These are phyloP conservation scores for Cupressus sempervirens DNA, from an alignment of 75 land plant species.

Conservation along the genomic window DNA sequence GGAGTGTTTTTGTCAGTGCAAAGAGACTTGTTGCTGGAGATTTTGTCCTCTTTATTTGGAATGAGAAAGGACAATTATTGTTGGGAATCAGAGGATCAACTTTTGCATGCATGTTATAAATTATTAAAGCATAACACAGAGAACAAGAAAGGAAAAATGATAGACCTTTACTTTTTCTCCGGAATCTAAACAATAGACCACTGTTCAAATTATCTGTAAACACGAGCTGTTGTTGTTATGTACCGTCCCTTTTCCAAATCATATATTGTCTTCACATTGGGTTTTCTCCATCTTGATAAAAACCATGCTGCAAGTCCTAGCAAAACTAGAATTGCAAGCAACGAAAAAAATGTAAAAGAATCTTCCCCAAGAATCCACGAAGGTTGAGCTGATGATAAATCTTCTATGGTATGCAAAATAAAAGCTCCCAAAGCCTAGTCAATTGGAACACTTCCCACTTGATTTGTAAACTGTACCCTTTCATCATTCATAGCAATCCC, in stretches of 20 bases:
- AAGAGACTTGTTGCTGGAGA: constrained; percentile 87
- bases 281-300: constrained; percentile 67
- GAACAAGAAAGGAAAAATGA: background rate
- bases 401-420: constrained; percentile 42
- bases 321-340: constrained; percentile 31
- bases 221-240: constrained; percentile 44
- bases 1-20: constrained; percentile 95
- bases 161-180: background rate
- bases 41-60: constrained; percentile 81
- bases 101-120: background rate
- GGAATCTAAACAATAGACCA: background rate
- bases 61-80: constrained; percentile 57
- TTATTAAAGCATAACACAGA: background rate
- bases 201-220: constrained; percentile 18
- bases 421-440: constrained; percentile 97
- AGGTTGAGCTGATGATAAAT: constrained; percentile 14
- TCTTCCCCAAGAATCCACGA: constrained; percentile 42
- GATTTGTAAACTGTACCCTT: constrained; percentile 71
- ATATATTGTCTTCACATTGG: constrained; percentile 78
- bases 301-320: constrained; percentile 42
- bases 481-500: constrained; percentile 65
- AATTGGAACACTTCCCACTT: constrained; percentile 66
- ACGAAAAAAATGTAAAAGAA: constrained; percentile 28
- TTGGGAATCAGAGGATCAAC: constrained; percentile 43
- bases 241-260: constrained; percentile 95